Evolutionary conservation across 805 yeast species (phyloP).

Genomic region (Candida krabiensis): DNA sequence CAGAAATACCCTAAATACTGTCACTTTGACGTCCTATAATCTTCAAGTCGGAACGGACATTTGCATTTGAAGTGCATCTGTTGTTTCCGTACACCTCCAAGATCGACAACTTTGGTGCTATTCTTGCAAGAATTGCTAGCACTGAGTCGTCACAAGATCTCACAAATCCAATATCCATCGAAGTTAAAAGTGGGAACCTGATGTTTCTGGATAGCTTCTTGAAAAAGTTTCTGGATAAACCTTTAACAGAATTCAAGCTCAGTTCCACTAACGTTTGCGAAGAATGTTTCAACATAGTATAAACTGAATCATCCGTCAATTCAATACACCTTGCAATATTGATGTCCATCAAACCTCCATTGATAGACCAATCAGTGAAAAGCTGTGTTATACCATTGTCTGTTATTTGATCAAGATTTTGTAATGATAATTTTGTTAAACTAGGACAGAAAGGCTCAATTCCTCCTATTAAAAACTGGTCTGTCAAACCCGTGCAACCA

Average conservation of each 20-base stretch:
- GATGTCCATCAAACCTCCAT: constrained; percentile 59
- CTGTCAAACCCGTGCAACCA: constrained; percentile 75
- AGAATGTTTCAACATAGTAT: constrained; percentile 62
- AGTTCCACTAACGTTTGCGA: constrained; percentile 65
- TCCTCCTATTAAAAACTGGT: constrained; percentile 57
- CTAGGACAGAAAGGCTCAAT: constrained; percentile 55
- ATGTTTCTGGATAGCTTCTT: constrained; percentile 43
- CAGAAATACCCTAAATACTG: constrained; percentile 35
- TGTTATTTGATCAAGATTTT: constrained; percentile 61
- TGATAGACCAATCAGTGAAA: constrained; percentile 55
- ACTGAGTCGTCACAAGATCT: constrained; percentile 70
- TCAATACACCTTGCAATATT: constrained; percentile 65
- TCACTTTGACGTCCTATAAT: constrained; percentile 78
- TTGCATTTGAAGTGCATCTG: constrained; percentile 57
- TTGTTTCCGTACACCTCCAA: constrained; percentile 84
- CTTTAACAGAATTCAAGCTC: constrained; percentile 70
- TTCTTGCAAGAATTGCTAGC: constrained; percentile 53
- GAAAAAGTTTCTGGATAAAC: constrained; percentile 51
- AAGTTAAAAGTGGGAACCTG: constrained; percentile 58
- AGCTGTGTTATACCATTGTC: constrained; percentile 63
- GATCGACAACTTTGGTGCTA: constrained; percentile 61
- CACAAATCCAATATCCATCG: constrained; percentile 78
- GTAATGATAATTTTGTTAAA: constrained; percentile 59
- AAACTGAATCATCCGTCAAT: constrained; percentile 61
- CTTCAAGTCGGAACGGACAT: constrained; percentile 51